A percentile compares a stretch with the other conserved stretches of the same genome.
phyloP scores from a whole-genome alignment of 495 filamentous ascomycete species.

The Penicillium steckii region DNA sequence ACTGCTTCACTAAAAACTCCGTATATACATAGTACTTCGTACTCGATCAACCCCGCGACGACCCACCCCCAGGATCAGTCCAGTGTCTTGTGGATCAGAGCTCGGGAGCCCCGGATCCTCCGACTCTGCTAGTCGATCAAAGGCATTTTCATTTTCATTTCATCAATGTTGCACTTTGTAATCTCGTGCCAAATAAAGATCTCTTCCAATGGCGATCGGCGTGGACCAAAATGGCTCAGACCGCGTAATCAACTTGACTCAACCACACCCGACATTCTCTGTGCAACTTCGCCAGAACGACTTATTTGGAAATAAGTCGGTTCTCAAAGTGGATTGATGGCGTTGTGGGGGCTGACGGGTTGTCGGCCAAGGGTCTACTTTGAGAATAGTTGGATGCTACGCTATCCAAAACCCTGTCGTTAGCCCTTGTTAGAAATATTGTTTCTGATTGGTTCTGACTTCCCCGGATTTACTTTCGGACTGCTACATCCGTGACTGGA shows the following conservation, averaged over 20 bases:
- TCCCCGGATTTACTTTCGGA: constrained; percentile 5
- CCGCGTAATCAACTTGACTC: background rate
- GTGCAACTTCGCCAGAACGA: background rate
- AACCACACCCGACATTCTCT: background rate
- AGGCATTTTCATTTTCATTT: background rate
- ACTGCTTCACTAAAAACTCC: too few species aligned
- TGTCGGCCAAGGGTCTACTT: background rate
- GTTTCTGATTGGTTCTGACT: background rate
- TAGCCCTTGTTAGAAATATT: background rate
- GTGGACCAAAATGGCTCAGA: background rate
- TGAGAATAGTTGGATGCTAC: constrained; percentile 3
- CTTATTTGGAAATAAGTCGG: too few species aligned
- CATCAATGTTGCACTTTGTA: too few species aligned
- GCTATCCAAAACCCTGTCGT: background rate
- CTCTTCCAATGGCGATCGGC: background rate
- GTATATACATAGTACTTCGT: too few species aligned
- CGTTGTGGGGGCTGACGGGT: constrained; percentile 1
- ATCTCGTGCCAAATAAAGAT: background rate
- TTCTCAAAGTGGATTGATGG: constrained; percentile 1
- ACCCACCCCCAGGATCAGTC: background rate
- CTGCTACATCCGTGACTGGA: background rate
- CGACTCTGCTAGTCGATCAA: background rate
- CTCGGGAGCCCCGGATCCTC: background rate
- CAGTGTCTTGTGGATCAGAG: background rate
- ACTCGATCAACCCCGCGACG: too few species aligned